Evolutionary conservation across 306 rosid genomes (phyloP), one percentile per base, ranked within the genome.

Genomic region (Hylodesmum podocarpum): DNA sequence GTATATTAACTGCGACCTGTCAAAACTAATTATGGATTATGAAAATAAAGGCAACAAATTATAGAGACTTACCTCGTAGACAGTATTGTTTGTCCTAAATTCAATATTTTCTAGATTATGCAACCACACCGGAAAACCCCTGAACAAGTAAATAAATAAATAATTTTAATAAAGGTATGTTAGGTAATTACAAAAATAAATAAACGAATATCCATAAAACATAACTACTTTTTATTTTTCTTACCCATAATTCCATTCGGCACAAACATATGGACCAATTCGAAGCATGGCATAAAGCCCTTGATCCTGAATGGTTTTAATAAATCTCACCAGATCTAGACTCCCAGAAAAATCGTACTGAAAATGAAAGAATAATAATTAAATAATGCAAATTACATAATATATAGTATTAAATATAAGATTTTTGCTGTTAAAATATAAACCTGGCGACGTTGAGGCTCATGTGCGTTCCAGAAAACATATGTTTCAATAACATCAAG

Each of bases 191-290:
- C 24, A n/a, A 53, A 21, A 53, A 51, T n/a, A 51, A 3, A 2
- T 47, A n/a, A 1, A 0, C 16, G 15, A 50, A 50, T 19, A 18
- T 49, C 4, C 57, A 18, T 2, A 8, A 15, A 4, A 8, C 31
- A 24, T 4, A 49, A 12, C 3, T 11, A 18, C 24, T 2, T 16
- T 51, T 16, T 10, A 8, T 11, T 9, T 1, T 25, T 74, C 39
- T 43, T 87, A 82, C 85, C 91, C 91, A 3, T 80, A 88, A 57
- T 85, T 82, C 91, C 87, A 87, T 49, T 87, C 91, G 0, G 82
- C 88, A 57, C 91, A 84, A 0, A 80, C 78, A 12, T 87, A 84
- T n/a, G 91, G 91, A 19, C 91, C 87, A 68, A 87, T 87, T 14
- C 89, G 70, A 39, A 87, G 89, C 71, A 82, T 53, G 25, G 69